Evolutionary conservation across 305 asterid species (phyloP), one percentile per base, ranked within the genome.

Genomic region (Fraxinus nigra): DNA sequence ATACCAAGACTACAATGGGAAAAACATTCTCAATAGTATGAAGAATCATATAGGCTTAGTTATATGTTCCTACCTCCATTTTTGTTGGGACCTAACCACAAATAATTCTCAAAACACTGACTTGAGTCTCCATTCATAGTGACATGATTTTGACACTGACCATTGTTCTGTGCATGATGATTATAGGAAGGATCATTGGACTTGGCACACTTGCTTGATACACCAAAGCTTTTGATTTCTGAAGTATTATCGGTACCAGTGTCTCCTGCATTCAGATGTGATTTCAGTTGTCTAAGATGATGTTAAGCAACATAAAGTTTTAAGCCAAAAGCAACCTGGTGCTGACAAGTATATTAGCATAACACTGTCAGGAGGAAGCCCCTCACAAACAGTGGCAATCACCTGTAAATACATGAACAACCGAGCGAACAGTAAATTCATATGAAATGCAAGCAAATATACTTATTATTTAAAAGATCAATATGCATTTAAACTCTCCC

Each of bases 291-390:
- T 34, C 84, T 4, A 72, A 22, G 59, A 84, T 34, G 82, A 84
- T 34, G 82, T 34, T 82, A 67, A 59, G 78, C 75, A 35, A 43
- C 30, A 81, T 28, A 48, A 22, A 76, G 78, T 61, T 30, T 26
- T 46, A 32, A 76, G 84, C 76, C 78, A 83, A 72, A 86, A 51
- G 40, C 70, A 80, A 96, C 99, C 98, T 91, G 97, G 78, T 34
- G 97, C 91, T 70, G 99, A 93, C 78, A 96, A 79, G 88, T 96
- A 96, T 82, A 96, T 80, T 79, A 96, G 91, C 93, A 96, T 85
- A 79, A 94, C 91, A 86, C 89, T 91, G 82, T 96, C 99, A 46
- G 85, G 89, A 83, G 97, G 97, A 78, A 96, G 99, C 86, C 92
- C 97, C 88, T 92, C 97, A 80, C 97, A 93, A 34, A 90, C 90